phyloP scores from a whole-genome alignment of 2,329 filamentous ascomycete species.

The Davidsoniella eucalypti region DNA sequence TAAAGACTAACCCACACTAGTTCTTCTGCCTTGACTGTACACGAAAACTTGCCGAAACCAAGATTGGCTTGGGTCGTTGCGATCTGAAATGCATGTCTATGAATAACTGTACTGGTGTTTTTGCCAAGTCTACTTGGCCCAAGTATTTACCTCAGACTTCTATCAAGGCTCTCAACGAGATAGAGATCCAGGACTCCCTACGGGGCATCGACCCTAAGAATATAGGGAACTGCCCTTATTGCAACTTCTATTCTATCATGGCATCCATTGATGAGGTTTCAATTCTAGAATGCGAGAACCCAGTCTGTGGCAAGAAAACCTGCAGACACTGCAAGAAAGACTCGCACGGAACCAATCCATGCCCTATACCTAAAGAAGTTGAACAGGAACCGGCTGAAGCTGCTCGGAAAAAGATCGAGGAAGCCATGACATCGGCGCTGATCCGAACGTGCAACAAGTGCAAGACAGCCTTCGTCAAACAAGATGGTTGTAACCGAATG shows the following conservation, averaged over 20 bases:
- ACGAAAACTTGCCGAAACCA: constrained; percentile 45
- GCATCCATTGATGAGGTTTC: constrained; percentile 48
- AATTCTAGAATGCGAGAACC: constrained; percentile 57
- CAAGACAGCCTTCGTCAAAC: constrained; percentile 62
- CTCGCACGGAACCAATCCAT: constrained; percentile 57
- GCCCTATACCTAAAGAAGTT: constrained; percentile 40
- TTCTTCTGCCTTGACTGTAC: constrained; percentile 57
- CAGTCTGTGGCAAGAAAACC: constrained; percentile 44
- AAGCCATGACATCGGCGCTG: constrained; percentile 67
- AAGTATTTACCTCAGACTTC: constrained; percentile 42
- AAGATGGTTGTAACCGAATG: constrained; percentile 73
- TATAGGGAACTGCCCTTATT: constrained; percentile 65
- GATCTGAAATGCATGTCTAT: constrained; percentile 54
- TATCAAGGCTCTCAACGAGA: constrained; percentile 45
- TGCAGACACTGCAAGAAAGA: constrained; percentile 52
- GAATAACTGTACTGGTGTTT: constrained; percentile 47
- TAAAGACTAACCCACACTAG: constrained; percentile 15
- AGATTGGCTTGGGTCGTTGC: constrained; percentile 54
- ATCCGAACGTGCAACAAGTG: constrained; percentile 60
- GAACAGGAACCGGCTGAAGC: constrained; percentile 38
- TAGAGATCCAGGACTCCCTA: constrained; percentile 55
- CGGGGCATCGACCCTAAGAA: constrained; percentile 54
- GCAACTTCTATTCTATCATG: constrained; percentile 61
- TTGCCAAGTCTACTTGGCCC: constrained; percentile 36
- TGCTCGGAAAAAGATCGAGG: constrained; percentile 54